Evolutionary conservation across 139 green algal genomes (phyloP).

Genomic region (Chlorella sp.): DNA sequence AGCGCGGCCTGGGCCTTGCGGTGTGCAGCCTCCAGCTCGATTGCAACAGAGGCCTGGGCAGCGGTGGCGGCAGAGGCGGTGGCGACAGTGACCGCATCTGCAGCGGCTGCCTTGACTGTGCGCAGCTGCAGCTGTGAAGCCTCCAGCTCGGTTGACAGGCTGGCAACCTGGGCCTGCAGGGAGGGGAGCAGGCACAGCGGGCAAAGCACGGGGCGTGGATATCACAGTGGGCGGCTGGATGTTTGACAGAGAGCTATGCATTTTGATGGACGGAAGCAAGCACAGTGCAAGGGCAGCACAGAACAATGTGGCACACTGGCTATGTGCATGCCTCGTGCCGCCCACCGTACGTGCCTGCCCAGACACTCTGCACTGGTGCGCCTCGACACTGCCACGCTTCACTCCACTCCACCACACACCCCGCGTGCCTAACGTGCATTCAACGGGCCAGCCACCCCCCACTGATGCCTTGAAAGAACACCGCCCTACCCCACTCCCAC

Average conservation of each 20-base stretch:
- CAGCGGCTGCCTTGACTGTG: constrained; percentile 11
- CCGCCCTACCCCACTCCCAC: not conserved
- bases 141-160: constrained; percentile 46
- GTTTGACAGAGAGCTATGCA: no score
- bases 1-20: constrained; percentile 6
- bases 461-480: not conserved
- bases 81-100: constrained; percentile 13
- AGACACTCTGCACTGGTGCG: no score
- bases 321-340: not conserved
- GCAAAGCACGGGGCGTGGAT: not conserved
- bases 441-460: not conserved
- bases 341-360: not conserved
- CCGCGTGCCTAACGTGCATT: no score
- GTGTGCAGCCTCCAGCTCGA: constrained; percentile 41
- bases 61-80: constrained; percentile 17
- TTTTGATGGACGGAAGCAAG: no score
- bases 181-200: not conserved
- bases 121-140: constrained; percentile 33
- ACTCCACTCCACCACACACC: no score
- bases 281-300: not conserved
- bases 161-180: constrained; percentile 32
- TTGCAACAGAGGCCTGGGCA: not conserved
- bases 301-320: no score
- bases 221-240: no score
- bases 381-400: no score